These are phyloP conservation scores for Penicillium odoratum DNA, from an alignment of 495 filamentous ascomycete genomes.

Conservation along the genomic window DNA sequence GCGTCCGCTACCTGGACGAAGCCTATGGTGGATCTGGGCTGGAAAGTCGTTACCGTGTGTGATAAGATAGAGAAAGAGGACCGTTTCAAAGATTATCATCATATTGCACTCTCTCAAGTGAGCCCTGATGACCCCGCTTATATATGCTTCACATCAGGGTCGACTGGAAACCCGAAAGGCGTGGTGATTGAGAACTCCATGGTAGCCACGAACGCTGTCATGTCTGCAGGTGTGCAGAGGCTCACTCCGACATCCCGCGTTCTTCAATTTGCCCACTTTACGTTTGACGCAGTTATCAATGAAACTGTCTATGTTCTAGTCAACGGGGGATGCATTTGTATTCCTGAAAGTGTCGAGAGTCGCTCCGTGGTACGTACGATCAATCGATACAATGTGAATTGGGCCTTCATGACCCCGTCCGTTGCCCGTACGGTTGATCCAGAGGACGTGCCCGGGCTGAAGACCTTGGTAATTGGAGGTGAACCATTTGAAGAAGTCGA, in stretches of 20 bases:
- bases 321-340: conserved; percentile 24
- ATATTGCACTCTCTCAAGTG: not conserved
- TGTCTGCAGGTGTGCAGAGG: too few species aligned
- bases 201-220: not conserved
- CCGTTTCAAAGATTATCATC: not conserved
- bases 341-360: conserved; percentile 15
- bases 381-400: conserved; percentile 21
- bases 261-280: conserved; percentile 15
- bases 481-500: conserved; percentile 27
- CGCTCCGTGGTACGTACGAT: conserved; percentile 32
- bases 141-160: conserved; percentile 40
- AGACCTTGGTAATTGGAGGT: conserved; percentile 26
- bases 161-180: conserved; percentile 44
- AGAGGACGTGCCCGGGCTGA: conserved; percentile 18
- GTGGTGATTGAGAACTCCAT: conserved; percentile 39
- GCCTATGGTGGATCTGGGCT: too few species aligned
- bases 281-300: conserved; percentile 20
- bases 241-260: not conserved
- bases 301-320: conserved; percentile 19
- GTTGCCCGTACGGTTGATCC: conserved; percentile 28
- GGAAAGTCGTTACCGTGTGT: not conserved
- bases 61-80: not conserved
- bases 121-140: conserved; percentile 12
- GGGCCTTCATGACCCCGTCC: conserved; percentile 29
- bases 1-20: not conserved